These are phyloP conservation scores for Cordyceps farinosa DNA, from an alignment of 2,329 filamentous ascomycete genomes.

Conservation along the genomic window DNA sequence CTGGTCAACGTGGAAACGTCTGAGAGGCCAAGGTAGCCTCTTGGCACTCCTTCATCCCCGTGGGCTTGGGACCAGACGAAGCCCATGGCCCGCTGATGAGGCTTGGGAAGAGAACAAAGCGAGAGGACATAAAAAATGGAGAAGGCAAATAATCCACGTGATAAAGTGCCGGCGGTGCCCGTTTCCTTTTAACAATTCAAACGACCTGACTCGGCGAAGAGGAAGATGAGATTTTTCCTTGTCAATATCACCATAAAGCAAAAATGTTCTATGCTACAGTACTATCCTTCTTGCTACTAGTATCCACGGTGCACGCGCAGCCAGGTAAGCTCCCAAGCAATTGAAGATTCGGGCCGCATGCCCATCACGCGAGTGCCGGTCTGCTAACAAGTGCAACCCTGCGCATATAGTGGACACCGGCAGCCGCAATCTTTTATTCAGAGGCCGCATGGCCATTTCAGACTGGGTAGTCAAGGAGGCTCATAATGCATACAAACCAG, in stretches of 20 bases:
- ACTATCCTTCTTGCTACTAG: neutral
- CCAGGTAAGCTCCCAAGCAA: neutral
- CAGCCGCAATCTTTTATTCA: conserved; percentile 10
- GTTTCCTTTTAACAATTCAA: neutral
- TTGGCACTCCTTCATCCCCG: neutral
- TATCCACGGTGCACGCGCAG: neutral
- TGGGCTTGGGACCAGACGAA: neutral
- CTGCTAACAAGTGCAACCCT: conserved; percentile 2
- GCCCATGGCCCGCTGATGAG: neutral
- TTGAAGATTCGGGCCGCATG: conserved; percentile 1
- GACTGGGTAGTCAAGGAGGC: neutral
- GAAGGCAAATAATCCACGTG: neutral
- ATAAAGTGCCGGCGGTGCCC: conserved; percentile 3
- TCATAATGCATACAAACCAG: neutral
- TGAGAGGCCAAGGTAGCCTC: neutral
- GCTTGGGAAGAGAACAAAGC: neutral
- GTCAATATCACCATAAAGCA: neutral
- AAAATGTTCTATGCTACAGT: neutral
- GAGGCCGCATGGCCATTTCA: conserved; percentile 8
- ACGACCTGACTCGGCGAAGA: neutral
- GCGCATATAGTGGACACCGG: conserved; percentile 1
- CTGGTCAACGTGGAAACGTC: neutral
- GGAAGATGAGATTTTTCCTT: neutral
- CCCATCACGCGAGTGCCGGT: neutral
- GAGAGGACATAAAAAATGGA: conserved; percentile 2